A percentile compares a stretch with the other conserved stretches of the same genome.
Conservation (phyloP, 1,139 yeast species). For the Magnusiomyces clavatus region DNA sequence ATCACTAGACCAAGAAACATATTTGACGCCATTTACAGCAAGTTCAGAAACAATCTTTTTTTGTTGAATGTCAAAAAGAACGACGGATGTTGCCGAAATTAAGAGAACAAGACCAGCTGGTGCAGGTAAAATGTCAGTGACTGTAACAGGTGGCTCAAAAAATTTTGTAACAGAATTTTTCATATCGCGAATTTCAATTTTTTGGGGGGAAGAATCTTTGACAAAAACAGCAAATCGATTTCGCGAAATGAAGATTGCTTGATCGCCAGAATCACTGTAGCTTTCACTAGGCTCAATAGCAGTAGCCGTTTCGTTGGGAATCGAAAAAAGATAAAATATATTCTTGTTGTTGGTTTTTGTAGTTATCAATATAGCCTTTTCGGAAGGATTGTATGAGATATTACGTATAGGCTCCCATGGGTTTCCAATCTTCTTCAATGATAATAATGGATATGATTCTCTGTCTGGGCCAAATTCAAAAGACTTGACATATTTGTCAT, state of each 20-base stretch:
- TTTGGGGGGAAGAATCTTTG: constrained; percentile 44
- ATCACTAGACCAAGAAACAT: constrained; percentile 82
- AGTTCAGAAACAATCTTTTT: constrained; percentile 67
- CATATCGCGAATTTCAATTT: constrained; percentile 76
- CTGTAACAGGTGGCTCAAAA: constrained; percentile 63
- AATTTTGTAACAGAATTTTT: constrained; percentile 75
- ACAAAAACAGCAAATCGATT: constrained; percentile 84
- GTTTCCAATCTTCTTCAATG: constrained; percentile 77
- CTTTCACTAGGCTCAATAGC: constrained; percentile 83
- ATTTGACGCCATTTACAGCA: constrained; percentile 65
- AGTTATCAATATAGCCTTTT: constrained; percentile 76
- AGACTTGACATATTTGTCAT: constrained; percentile 78
- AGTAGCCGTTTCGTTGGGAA: constrained; percentile 86
- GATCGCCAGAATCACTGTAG: constrained; percentile 73
- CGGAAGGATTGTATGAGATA: constrained; percentile 87
- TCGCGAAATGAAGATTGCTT: constrained; percentile 87
- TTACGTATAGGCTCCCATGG: constrained; percentile 82
- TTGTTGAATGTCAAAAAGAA: constrained; percentile 89
- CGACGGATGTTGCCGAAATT: constrained; percentile 63
- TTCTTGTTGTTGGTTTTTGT: constrained; percentile 59
- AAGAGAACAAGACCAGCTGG: constrained; percentile 77
- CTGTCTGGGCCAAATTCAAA: constrained; percentile 54
- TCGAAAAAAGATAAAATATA: constrained; percentile 62
- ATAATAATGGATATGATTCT: constrained; percentile 68
- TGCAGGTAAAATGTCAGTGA: constrained; percentile 66